Conservation (phyloP, 2,329 filamentous ascomycete genomes). For the Aspergillus sp. region DNA sequence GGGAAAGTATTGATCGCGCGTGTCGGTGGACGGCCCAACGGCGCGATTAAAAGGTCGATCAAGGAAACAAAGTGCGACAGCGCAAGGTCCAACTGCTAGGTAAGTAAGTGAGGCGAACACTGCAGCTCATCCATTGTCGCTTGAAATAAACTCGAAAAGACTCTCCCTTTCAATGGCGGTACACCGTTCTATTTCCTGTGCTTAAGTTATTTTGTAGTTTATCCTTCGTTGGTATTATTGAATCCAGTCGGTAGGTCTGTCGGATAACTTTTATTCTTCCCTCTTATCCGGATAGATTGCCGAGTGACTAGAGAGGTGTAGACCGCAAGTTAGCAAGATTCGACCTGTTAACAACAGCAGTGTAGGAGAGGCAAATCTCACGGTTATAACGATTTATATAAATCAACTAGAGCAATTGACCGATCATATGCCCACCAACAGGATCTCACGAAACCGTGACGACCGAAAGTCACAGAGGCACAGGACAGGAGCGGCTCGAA, state of each 20-base stretch:
- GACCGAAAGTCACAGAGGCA: slow-evolving; percentile 4
- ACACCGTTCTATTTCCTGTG: neutral
- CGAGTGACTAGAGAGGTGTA: slow-evolving; percentile 1
- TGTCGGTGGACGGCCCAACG: slow-evolving; percentile 14
- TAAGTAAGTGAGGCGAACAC: slow-evolving; percentile 26
- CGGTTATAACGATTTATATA: neutral
- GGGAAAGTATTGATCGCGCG: slow-evolving; percentile 9
- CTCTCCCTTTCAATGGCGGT: neutral
- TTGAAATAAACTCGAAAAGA: slow-evolving; percentile 12
- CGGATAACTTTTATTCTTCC: neutral
- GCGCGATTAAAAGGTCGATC: slow-evolving; percentile 15
- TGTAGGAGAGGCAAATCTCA: slow-evolving; percentile 1
- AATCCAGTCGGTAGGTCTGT: neutral
- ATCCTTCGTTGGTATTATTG: neutral
- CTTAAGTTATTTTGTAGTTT: slow-evolving; percentile 12
- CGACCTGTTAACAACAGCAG: neutral
- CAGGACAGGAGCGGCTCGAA: neutral
- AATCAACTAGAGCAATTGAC: slow-evolving; percentile 5
- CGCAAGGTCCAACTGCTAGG: slow-evolving; percentile 29
- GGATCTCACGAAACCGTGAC: slow-evolving; percentile 6
- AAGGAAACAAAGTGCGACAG: slow-evolving; percentile 23
- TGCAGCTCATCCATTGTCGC: slow-evolving; percentile 36
- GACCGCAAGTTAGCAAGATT: slow-evolving; percentile 9
- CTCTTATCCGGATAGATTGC: slow-evolving; percentile 1
- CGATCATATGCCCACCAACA: slow-evolving; percentile 7